phyloP scores from a whole-genome alignment of 768 basidiomycete genomes.

The Amanita pseudoporphyria region DNA sequence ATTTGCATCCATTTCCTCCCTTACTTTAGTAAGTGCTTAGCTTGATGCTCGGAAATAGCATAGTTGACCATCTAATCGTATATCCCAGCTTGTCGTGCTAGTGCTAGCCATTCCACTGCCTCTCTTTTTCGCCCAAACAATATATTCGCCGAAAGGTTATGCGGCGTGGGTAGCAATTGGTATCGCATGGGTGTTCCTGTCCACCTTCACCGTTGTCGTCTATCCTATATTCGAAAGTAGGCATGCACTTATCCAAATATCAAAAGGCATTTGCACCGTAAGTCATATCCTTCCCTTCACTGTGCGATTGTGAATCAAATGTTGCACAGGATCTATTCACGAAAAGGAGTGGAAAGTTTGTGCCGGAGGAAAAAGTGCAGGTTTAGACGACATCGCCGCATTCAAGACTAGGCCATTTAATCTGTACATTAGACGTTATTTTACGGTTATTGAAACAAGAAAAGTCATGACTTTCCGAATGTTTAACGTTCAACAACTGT shows the following conservation, averaged over 20 bases:
- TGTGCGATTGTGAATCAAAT: not conserved
- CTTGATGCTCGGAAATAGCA: too few relatives aligned
- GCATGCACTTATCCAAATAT: slow-evolving; percentile 49
- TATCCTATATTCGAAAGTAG: slow-evolving; percentile 86
- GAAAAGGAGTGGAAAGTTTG: slow-evolving; percentile 23
- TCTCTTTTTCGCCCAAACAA: slow-evolving; percentile 72
- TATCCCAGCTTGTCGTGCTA: slow-evolving; percentile 43
- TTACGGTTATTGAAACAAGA: not conserved
- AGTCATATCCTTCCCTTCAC: not conserved
- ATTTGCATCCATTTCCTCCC: slow-evolving; percentile 71
- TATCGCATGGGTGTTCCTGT: slow-evolving; percentile 78
- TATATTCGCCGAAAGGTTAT: slow-evolving; percentile 56
- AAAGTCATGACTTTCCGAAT: not conserved
- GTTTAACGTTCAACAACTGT: too few relatives aligned
- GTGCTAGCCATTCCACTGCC: slow-evolving; percentile 77
- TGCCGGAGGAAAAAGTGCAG: not conserved
- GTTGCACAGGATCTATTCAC: slow-evolving; percentile 23
- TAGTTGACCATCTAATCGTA: not conserved
- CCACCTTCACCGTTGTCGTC: slow-evolving; percentile 64
- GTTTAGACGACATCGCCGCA: not conserved
- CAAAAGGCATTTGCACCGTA: slow-evolving; percentile 57
- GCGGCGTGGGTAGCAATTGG: slow-evolving; percentile 77
- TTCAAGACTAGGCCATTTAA: too few relatives aligned
- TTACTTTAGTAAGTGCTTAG: slow-evolving; percentile 42
- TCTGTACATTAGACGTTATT: not conserved